Evolutionary conservation across 2,329 filamentous ascomycete species (phyloP).

Genomic region (Venturia pyrina): DNA sequence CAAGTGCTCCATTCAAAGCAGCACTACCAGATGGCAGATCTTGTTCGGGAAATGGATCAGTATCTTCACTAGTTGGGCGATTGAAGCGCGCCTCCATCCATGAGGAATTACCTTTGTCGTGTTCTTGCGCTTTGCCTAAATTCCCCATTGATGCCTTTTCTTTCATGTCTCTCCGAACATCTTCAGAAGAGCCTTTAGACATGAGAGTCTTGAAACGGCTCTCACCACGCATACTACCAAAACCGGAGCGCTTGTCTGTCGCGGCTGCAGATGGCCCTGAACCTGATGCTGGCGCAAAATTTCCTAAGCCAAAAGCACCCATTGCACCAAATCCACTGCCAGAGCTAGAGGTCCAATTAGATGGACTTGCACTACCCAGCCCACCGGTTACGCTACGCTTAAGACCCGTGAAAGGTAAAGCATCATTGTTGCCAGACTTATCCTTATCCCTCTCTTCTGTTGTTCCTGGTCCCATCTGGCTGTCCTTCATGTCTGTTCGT

Average conservation of each 20-base stretch:
- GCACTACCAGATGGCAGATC: constrained; percentile 57
- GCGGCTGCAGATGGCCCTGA: constrained; percentile 44
- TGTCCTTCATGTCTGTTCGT: constrained; percentile 52
- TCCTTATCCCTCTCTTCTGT: constrained; percentile 43
- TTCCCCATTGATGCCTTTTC: constrained; percentile 39
- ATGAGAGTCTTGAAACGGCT: constrained; percentile 82
- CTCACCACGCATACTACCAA: constrained; percentile 59
- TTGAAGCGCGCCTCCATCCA: constrained; percentile 40
- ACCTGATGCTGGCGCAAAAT: constrained; percentile 58
- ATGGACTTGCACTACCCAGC: constrained; percentile 40
- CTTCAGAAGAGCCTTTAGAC: constrained; percentile 65
- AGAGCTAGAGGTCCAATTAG: constrained; percentile 47
- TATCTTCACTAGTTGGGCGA: constrained; percentile 50
- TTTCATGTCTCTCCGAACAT: constrained; percentile 35
- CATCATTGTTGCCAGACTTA: constrained; percentile 22
- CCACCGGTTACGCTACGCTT: constrained; percentile 48
- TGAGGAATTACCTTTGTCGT: constrained; percentile 37
- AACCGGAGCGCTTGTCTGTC: constrained; percentile 60
- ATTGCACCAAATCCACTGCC: constrained; percentile 58
- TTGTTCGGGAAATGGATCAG: constrained; percentile 62
- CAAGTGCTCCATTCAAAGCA: constrained; percentile 64
- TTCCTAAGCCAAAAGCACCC: constrained; percentile 69
- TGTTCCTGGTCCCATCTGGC: constrained; percentile 25
- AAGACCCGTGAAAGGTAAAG: constrained; percentile 41
- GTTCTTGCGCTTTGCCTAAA: constrained; percentile 32